Conservation (phyloP, 2,329 filamentous ascomycete genomes). For the Colletotrichum viniferum region DNA sequence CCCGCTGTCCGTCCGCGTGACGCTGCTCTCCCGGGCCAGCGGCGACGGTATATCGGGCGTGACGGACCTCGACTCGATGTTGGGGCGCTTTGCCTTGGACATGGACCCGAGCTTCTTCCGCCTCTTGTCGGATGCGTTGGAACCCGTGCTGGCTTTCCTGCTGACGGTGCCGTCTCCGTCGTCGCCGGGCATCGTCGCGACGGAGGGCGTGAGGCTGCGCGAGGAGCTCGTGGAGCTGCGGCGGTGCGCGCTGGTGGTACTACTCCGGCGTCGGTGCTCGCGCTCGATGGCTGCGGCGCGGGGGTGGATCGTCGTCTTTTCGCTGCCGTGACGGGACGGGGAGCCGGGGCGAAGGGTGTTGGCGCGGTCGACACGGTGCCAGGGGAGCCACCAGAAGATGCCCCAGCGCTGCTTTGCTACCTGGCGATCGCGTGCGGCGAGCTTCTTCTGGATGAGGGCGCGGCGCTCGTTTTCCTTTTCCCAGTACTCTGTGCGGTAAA, state of each 20-base stretch:
- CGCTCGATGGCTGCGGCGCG: conserved; percentile 48
- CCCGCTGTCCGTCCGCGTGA: conserved; percentile 24
- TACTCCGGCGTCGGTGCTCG: conserved; percentile 51
- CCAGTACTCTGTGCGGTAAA: conserved; percentile 95
- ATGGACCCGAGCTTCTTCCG: conserved; percentile 52
- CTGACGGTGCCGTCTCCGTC: conserved; percentile 41
- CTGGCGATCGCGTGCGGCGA: conserved; percentile 71
- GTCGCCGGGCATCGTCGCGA: conserved; percentile 29
- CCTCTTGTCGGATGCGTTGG: conserved; percentile 51
- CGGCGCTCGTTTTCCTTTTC: conserved; percentile 93
- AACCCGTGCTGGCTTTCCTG: conserved; percentile 53
- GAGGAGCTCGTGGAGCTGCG: conserved; percentile 57
- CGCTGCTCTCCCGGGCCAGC: conserved; percentile 52
- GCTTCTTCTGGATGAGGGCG: conserved; percentile 70
- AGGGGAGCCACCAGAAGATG: conserved; percentile 88
- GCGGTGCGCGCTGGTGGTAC: conserved; percentile 49
- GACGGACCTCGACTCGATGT: conserved; percentile 54
- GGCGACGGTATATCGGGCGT: conserved; percentile 61
- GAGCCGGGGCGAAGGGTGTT: conserved; percentile 13
- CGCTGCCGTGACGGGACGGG: conserved; percentile 36
- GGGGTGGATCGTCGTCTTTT: conserved; percentile 40
- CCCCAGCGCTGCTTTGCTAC: conserved; percentile 71
- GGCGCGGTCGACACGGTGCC: conserved; percentile 47
- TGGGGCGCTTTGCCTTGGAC: conserved; percentile 46
- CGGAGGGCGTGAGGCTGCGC: conserved; percentile 54